phyloP scores from a whole-genome alignment of 2,329 filamentous ascomycete species.

The Graphilbum ipis-grandicollis region DNA sequence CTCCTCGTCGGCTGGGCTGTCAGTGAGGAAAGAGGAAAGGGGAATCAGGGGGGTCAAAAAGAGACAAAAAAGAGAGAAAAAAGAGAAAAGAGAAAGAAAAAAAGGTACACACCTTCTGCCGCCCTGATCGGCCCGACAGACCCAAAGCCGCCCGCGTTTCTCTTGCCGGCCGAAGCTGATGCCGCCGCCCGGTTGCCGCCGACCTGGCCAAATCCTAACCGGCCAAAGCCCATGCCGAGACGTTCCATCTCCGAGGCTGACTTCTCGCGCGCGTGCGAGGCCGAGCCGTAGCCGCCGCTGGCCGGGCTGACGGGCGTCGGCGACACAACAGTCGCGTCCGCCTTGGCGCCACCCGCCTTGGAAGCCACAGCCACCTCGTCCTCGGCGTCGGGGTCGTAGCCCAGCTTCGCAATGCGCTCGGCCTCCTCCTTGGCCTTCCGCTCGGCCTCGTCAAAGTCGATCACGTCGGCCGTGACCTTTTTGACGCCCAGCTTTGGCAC shows the following conservation, averaged over 20 bases:
- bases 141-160: conserved; percentile 76
- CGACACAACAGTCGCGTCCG: conserved; percentile 28
- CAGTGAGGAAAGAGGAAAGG: no score
- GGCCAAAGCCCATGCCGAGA: conserved; percentile 72
- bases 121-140: conserved; percentile 63
- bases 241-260: conserved; percentile 69
- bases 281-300: conserved; percentile 44
- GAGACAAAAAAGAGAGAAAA: neutral
- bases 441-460: conserved; percentile 96
- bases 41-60: conserved; percentile 2
- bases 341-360: conserved; percentile 27
- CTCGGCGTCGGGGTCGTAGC: conserved; percentile 88
- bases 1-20: conserved; percentile 49
- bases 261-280: conserved; percentile 37
- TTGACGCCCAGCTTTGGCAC: conserved; percentile 73
- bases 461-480: conserved; percentile 63
- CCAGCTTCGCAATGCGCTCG: conserved; percentile 85
- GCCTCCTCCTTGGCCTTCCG: conserved; percentile 95
- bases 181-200: conserved; percentile 25
- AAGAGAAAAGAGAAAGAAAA: neutral
- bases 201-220: conserved; percentile 78
- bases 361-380: conserved; percentile 27
- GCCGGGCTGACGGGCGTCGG: conserved; percentile 60
- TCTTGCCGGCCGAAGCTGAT: conserved; percentile 34
- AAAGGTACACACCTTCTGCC: conserved; percentile 30